phyloP scores from a whole-genome alignment of 805 yeast species.

The Lipomyces starkeyi region DNA sequence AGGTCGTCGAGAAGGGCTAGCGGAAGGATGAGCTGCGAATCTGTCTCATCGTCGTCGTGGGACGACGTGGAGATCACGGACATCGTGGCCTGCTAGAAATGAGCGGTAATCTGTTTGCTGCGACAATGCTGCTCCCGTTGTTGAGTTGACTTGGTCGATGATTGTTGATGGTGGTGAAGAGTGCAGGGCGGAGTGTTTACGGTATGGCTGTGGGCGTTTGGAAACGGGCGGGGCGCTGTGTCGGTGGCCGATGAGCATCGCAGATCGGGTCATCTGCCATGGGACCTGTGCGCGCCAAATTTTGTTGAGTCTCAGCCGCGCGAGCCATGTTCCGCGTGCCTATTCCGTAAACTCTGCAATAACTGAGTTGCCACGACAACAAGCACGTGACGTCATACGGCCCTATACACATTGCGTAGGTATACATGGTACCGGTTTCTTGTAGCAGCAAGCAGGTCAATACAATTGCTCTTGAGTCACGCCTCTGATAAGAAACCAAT shows the following conservation, averaged over 20 bases:
- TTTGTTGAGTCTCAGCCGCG: not conserved
- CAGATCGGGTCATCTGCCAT: not conserved
- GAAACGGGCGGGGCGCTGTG: conserved; percentile 22
- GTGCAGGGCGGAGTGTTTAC: not conserved
- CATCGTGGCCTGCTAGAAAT: conserved; percentile 16
- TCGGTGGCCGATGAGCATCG: conserved; percentile 18
- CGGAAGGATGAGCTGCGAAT: conserved; percentile 16
- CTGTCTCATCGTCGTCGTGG: conserved; percentile 9
- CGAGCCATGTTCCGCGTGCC: not conserved
- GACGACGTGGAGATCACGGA: conserved; percentile 2
- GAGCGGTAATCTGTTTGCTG: conserved; percentile 2
- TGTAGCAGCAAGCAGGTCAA: not conserved
- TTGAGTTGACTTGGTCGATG: not conserved
- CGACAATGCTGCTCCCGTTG: conserved; percentile 11
- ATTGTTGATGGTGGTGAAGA: not conserved
- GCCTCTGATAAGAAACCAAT: too few species aligned
- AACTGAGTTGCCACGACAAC: conserved; percentile 19
- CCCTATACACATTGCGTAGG: too few species aligned
- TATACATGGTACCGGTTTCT: not conserved
- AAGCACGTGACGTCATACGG: not conserved
- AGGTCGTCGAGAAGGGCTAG: conserved; percentile 29
- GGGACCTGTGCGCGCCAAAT: not conserved
- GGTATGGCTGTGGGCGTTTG: not conserved
- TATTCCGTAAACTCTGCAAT: not conserved
- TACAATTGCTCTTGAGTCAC: too few species aligned